Conservation (phyloP, 2,329 filamentous ascomycete species). For the Colletotrichum cereale region DNA sequence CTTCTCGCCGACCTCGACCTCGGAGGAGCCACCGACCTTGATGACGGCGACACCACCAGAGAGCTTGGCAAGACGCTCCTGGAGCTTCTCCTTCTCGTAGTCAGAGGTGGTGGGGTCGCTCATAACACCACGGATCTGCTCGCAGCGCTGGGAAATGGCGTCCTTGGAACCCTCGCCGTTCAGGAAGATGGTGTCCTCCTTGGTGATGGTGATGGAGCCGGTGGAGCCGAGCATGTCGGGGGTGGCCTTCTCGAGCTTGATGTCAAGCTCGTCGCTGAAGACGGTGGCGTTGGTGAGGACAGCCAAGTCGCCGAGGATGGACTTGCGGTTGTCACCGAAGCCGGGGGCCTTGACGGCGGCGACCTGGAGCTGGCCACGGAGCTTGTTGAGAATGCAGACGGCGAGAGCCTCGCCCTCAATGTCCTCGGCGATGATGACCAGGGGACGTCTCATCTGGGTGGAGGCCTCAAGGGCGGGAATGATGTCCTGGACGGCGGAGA, state of each 20-base stretch:
- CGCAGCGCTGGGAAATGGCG: constrained; percentile 91
- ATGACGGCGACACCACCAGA: constrained; percentile 99
- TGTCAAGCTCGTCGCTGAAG: constrained; percentile 97
- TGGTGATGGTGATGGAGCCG: constrained; percentile 99
- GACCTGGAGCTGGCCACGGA: constrained; percentile 98
- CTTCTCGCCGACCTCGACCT: constrained; percentile 99
- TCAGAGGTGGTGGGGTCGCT: constrained; percentile 93
- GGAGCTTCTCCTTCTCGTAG: constrained; percentile 99
- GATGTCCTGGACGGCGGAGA: constrained; percentile 98
- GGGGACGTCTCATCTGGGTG: constrained; percentile 92
- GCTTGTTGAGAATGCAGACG: constrained; percentile 99
- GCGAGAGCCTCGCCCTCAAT: constrained; percentile 98
- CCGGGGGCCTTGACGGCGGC: constrained; percentile 98
- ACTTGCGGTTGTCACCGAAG: constrained; percentile 99
- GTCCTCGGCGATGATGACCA: constrained; percentile 99
- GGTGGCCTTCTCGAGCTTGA: constrained; percentile 99
- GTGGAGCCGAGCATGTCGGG: constrained; percentile 96
- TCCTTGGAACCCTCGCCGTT: constrained; percentile 98
- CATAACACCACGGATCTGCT: constrained; percentile 99
- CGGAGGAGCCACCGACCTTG: constrained; percentile 97
- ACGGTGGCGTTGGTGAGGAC: constrained; percentile 97
- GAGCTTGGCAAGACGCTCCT: constrained; percentile 99
- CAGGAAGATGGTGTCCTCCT: constrained; percentile 99
- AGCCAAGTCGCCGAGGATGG: constrained; percentile 95
- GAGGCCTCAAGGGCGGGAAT: constrained; percentile 98